phyloP scores from a whole-genome alignment of 2,329 filamentous ascomycete genomes.

The Arachnomyces sp. region DNA sequence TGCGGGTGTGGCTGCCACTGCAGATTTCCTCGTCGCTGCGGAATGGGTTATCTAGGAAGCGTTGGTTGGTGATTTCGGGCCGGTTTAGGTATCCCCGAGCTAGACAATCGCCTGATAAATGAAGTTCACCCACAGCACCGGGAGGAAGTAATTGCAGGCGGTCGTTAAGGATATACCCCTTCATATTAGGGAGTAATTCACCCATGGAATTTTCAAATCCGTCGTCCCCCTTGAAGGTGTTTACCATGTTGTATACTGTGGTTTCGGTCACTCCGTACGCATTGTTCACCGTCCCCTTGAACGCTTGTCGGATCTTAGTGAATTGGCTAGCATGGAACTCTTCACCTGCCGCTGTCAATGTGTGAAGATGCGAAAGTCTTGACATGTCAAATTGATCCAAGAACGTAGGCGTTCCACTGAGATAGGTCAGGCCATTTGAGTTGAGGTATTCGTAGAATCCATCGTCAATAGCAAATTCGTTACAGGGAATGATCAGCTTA shows the following conservation, averaged over 20 bases:
- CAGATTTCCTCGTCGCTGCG: neutral
- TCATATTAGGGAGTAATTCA: neutral
- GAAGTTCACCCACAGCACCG: neutral
- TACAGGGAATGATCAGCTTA: conserved; percentile 34
- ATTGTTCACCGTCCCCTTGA: neutral
- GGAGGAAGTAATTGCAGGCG: neutral
- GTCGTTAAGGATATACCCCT: neutral
- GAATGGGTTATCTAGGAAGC: conserved; percentile 7
- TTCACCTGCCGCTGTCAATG: neutral
- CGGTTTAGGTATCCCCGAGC: conserved; percentile 1
- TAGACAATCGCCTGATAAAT: neutral
- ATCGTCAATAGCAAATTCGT: conserved; percentile 33
- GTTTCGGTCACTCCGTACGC: conserved; percentile 1
- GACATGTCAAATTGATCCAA: conserved; percentile 7
- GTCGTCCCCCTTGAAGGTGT: neutral
- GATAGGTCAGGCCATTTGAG: conserved; percentile 27
- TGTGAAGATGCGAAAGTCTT: conserved; percentile 1
- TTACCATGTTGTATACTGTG: conserved; percentile 1
- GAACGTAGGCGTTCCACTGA: conserved; percentile 24
- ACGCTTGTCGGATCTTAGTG: neutral
- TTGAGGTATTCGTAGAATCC: conserved; percentile 20
- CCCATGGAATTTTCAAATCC: neutral
- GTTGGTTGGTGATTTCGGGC: neutral
- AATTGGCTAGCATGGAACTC: neutral
- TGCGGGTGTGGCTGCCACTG: conserved; percentile 11